phyloP scores from a whole-genome alignment of 352 stramenopile genomes.

The Phytophthora europaea region DNA sequence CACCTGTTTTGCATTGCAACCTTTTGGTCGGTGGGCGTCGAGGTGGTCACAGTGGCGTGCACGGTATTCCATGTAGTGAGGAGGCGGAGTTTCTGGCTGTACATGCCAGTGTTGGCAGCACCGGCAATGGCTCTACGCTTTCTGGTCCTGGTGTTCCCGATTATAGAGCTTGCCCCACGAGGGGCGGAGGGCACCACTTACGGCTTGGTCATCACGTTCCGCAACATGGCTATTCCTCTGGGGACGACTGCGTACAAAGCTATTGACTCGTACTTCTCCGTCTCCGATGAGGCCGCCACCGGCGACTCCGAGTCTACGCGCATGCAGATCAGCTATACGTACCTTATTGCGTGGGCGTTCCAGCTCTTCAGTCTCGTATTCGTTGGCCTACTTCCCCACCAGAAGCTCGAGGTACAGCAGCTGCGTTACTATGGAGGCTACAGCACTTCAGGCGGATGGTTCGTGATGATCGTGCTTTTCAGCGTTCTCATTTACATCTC shows the following conservation, averaged over 20 bases:
- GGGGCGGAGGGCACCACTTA: slow-evolving; percentile 73
- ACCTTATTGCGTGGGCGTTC: slow-evolving; percentile 58
- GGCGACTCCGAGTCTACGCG: slow-evolving; percentile 42
- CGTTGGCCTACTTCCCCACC: slow-evolving; percentile 57
- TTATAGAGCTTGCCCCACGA: slow-evolving; percentile 64
- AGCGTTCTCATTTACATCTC: slow-evolving; percentile 56
- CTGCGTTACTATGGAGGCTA: slow-evolving; percentile 71
- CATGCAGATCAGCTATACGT: slow-evolving; percentile 59
- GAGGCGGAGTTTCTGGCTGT: slow-evolving; percentile 66
- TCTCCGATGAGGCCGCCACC: slow-evolving; percentile 40
- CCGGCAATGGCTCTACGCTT: slow-evolving; percentile 58
- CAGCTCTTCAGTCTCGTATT: slow-evolving; percentile 55
- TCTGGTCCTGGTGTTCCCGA: slow-evolving; percentile 63
- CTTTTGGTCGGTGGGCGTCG: slow-evolving; percentile 64
- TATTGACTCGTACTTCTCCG: slow-evolving; percentile 51
- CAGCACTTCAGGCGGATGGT: slow-evolving; percentile 48
- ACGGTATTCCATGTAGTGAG: slow-evolving; percentile 64
- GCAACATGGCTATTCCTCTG: slow-evolving; percentile 68
- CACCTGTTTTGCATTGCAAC: slow-evolving; percentile 60
- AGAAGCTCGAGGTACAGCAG: slow-evolving; percentile 77
- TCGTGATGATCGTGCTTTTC: slow-evolving; percentile 48
- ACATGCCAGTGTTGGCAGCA: slow-evolving; percentile 56
- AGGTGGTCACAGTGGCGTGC: slow-evolving; percentile 55
- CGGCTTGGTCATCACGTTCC: slow-evolving; percentile 68
- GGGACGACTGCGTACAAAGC: slow-evolving; percentile 52